These are phyloP conservation scores for Pulicaria dysenterica DNA, from an alignment of 129 eudicot genomes.

Conservation along the genomic window DNA sequence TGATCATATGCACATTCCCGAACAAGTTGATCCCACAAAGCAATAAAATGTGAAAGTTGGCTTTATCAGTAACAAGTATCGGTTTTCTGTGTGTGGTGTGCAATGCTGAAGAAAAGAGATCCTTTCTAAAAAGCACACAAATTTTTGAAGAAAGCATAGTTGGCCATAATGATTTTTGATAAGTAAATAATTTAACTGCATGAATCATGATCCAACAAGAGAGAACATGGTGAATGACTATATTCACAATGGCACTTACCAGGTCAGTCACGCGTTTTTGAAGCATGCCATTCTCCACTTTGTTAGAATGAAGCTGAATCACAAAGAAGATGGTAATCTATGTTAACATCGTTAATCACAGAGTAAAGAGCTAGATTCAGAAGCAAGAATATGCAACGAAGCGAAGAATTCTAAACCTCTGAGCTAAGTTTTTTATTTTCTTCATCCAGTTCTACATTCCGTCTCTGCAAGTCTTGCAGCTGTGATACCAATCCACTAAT, in stretches of 20 bases:
- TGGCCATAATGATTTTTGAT: too few species aligned
- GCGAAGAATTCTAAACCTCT: conserved; percentile 41
- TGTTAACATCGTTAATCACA: conserved; percentile 7
- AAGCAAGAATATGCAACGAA: neutral
- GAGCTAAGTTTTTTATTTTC: conserved; percentile 59
- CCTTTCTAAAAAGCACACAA: neutral
- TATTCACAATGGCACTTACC: conserved; percentile 42
- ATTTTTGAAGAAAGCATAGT: neutral
- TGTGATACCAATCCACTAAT: conserved; percentile 83
- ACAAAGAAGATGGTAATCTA: conserved; percentile 14
- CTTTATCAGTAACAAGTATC: too few species aligned
- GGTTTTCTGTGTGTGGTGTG: neutral
- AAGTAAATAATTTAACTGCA: neutral
- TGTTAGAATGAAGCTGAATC: conserved; percentile 69
- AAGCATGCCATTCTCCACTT: conserved; percentile 60
- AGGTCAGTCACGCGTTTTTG: conserved; percentile 67
- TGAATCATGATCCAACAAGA: conserved; percentile 10
- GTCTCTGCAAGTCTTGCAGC: conserved; percentile 67
- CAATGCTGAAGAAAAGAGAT: neutral
- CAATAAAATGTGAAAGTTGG: neutral
- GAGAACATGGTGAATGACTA: neutral
- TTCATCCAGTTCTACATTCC: conserved; percentile 69
- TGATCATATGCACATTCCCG: neutral
- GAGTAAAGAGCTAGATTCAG: neutral
- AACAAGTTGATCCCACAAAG: neutral